Evolutionary conservation across 106 monocot genomes (phyloP), one percentile per base, ranked within the genome.

Genomic region (Acanthochlamys bracteata): DNA sequence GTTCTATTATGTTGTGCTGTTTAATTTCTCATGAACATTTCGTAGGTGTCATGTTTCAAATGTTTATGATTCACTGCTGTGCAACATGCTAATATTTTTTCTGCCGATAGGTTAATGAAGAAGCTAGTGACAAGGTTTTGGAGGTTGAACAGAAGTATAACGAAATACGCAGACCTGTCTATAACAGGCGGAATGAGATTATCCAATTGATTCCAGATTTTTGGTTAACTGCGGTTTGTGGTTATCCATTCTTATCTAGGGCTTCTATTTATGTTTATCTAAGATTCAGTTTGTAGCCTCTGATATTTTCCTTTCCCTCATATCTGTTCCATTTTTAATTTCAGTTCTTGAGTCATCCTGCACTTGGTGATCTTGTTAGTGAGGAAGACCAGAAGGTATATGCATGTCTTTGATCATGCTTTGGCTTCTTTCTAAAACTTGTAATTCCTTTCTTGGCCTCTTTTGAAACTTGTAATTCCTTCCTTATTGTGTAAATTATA

Each of bases 81-180:
- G 33, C 49, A 49, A 17, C 9, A 1, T 14, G 2, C 17, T 10
- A 49, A 49, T 49, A 12, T 49, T 49, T 12, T n/a, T 49, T 49
- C 12, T 14, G 17, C 49, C 12, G 2, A 25, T 55, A 89, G 88
- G 70, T 95, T 20, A 95, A 90, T 67, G 94, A 90, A 62, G 94
- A 90, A 71, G 90, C 94, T 69, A 90, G 90, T 73, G 94, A 95
- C 55, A 95, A 90, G 58, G 90, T 95, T 66, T 64, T 95, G 78
- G 94, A 95, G 79, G 90, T 95, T 59, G 94, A 95, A 60, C 89
- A 90, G 73, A 86, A 90, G 62, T 95, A 84, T 67, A 95, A 90
- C 80, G 90, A 86, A 73, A 71, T 95, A 42, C 86, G 94, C 40
- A 82, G 77, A 72, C 94, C 94, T 54, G 84, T 90, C 24, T 95